These are phyloP conservation scores for Mortierella antarctica DNA, from an alignment of 192 early-diverging fungal species.

Conservation along the genomic window DNA sequence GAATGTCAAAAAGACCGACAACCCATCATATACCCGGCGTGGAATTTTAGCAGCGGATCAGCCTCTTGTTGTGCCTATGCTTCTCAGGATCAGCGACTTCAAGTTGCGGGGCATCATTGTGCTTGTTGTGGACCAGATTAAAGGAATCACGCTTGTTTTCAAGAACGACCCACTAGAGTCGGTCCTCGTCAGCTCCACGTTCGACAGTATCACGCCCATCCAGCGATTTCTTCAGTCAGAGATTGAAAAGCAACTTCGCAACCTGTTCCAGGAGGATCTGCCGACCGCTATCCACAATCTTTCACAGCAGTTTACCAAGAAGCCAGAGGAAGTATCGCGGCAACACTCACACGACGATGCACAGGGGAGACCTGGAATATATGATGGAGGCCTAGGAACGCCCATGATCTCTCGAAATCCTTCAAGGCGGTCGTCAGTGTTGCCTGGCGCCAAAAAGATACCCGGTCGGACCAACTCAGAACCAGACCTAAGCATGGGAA, in stretches of 20 bases:
- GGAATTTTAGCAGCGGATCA: constrained; percentile 89
- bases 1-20: constrained; percentile 65
- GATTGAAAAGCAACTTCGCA: constrained; percentile 90
- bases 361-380: constrained; percentile 28
- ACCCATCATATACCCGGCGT: constrained; percentile 70
- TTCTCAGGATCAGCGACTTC: constrained; percentile 89
- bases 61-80: constrained; percentile 97
- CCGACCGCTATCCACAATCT: constrained; percentile 94
- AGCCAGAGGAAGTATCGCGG: constrained; percentile 34
- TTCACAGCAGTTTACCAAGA: constrained; percentile 75
- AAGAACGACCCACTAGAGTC: constrained; percentile 97
- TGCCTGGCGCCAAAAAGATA: constrained; percentile 23
- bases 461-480: constrained; percentile 31
- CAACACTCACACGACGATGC: constrained; percentile 39
- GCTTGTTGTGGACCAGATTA: constrained; percentile 92
- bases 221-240: constrained; percentile 87
- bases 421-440: constrained; percentile 34
- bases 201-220: constrained; percentile 92
- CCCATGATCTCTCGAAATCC: constrained; percentile 28
- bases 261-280: constrained; percentile 94
- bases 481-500: constrained; percentile 20
- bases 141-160: constrained; percentile 96
- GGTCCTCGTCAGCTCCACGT: constrained; percentile 95
- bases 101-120: constrained; percentile 92
- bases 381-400: constrained; percentile 42